Evolutionary conservation across 2,329 filamentous ascomycete species (phyloP).

Genomic region (Pleoardoris graminearum): DNA sequence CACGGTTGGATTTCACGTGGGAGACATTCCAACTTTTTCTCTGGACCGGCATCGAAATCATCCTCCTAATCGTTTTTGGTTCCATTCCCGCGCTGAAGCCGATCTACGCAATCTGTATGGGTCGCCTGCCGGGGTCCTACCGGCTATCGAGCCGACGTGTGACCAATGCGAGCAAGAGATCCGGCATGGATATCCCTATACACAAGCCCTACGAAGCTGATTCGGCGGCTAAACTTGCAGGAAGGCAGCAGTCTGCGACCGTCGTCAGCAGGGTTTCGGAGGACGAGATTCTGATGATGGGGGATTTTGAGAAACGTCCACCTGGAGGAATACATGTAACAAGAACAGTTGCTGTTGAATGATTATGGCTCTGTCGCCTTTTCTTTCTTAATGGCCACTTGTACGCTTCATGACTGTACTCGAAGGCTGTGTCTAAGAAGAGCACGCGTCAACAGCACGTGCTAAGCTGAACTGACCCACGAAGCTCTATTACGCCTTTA

Average conservation of each 20-base stretch:
- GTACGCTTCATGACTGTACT: too few species aligned
- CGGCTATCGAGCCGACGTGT: conserved; percentile 7
- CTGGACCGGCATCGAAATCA: conserved; percentile 28
- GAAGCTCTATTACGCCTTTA: too few species aligned
- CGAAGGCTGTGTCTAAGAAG: too few species aligned
- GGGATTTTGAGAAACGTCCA: conserved; percentile 6
- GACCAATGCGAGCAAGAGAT: conserved; percentile 5
- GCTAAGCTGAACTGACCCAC: too few species aligned
- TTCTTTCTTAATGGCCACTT: too few species aligned
- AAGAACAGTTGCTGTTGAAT: conserved; percentile 12
- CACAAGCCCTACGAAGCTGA: background rate
- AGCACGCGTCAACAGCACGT: too few species aligned
- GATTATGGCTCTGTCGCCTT: background rate
- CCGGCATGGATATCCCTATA: background rate
- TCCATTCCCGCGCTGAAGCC: conserved; percentile 27
- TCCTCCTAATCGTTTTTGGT: conserved; percentile 24
- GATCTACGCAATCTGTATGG: conserved; percentile 26
- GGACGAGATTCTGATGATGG: conserved; percentile 10
- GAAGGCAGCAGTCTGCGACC: background rate
- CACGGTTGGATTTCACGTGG: conserved; percentile 25
- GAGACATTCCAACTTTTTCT: conserved; percentile 22
- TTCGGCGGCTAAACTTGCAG: background rate
- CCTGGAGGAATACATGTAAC: conserved; percentile 14
- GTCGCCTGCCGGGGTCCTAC: conserved; percentile 7
- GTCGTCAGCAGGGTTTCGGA: conserved; percentile 6